Evolutionary conservation across 495 filamentous ascomycete species (phyloP).

Genomic region (Penicillium waksmanii): DNA sequence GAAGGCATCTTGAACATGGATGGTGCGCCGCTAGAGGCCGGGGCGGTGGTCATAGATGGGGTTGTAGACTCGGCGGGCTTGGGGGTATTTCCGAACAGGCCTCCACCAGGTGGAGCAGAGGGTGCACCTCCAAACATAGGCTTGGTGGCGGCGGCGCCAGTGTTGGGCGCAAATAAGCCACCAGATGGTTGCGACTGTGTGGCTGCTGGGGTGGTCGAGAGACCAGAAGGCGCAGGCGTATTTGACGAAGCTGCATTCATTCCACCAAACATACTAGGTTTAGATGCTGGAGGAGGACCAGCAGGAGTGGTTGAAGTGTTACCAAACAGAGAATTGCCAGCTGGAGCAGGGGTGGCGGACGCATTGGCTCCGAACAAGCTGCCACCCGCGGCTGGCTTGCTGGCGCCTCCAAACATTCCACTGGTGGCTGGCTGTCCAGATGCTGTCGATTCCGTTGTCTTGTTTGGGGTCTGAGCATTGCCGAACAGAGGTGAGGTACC

Average conservation of each 20-base stretch:
- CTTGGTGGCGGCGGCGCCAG: constrained; percentile 24
- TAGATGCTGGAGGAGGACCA: constrained; percentile 59
- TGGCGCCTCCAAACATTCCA: constrained; percentile 52
- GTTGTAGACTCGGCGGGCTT: constrained; percentile 48
- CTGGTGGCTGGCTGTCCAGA: constrained; percentile 41
- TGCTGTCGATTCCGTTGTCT: constrained; percentile 39
- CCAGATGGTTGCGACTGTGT: constrained; percentile 34
- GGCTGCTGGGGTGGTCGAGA: constrained; percentile 34
- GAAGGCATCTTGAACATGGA: constrained; percentile 44
- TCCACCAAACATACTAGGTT: constrained; percentile 40
- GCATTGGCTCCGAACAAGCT: constrained; percentile 45
- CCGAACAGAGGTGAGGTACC: constrained; percentile 23
- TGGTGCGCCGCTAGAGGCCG: constrained; percentile 13
- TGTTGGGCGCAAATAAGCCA: constrained; percentile 36
- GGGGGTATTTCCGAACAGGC: constrained; percentile 46
- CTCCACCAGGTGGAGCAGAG: constrained; percentile 28
- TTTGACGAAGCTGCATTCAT: constrained; percentile 29
- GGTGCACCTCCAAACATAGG: constrained; percentile 40
- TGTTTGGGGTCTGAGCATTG: constrained; percentile 41
- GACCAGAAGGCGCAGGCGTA: constrained; percentile 26
- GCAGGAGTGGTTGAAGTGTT: constrained; percentile 65
- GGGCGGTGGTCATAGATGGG: constrained; percentile 30
- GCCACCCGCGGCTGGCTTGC: constrained; percentile 23
- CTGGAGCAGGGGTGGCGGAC: constrained; percentile 43
- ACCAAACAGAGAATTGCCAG: constrained; percentile 44